Evolutionary conservation across 1,139 yeast genomes (phyloP).

Genomic region (Pichia sp.): DNA sequence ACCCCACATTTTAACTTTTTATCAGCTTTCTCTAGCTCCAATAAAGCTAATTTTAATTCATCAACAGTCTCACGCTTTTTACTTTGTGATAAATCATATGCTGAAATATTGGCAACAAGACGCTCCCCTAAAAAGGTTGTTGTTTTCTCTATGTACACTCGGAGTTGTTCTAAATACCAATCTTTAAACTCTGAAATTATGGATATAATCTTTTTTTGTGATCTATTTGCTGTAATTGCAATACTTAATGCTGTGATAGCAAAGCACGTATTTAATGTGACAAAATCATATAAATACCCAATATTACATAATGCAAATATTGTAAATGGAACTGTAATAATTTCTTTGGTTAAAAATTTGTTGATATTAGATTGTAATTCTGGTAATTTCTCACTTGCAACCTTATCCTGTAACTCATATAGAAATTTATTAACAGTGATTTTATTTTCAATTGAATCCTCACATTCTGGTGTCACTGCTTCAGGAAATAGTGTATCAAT

Average conservation of each 20-base stretch:
- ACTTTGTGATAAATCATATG: constrained; percentile 14
- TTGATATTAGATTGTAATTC: constrained; percentile 25
- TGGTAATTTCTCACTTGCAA: constrained; percentile 24
- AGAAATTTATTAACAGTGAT: constrained; percentile 17
- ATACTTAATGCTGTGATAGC: constrained; percentile 27
- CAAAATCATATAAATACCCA: constrained; percentile 27
- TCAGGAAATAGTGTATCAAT: constrained; percentile 24
- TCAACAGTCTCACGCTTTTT: constrained; percentile 5
- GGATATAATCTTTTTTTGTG: constrained; percentile 21
- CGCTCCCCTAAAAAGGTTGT: constrained; percentile 17
- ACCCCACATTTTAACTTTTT: constrained; percentile 6
- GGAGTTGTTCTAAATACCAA: constrained; percentile 26
- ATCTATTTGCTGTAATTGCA: constrained; percentile 25
- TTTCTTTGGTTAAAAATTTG: constrained; percentile 20
- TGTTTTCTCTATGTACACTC: constrained; percentile 25
- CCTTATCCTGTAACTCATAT: constrained; percentile 17
- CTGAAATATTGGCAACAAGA: constrained; percentile 16
- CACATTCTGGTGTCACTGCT: not conserved
- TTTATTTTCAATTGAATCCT: not conserved
- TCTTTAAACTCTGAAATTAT: constrained; percentile 21
- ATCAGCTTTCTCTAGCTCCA: constrained; percentile 14
- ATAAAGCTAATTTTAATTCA: not conserved
- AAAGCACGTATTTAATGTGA: constrained; percentile 26
- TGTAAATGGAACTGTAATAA: constrained; percentile 26
- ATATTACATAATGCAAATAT: constrained; percentile 22